Evolutionary conservation across 768 basidiomycete species (phyloP).

Genomic region (Rubroboletus satanas): DNA sequence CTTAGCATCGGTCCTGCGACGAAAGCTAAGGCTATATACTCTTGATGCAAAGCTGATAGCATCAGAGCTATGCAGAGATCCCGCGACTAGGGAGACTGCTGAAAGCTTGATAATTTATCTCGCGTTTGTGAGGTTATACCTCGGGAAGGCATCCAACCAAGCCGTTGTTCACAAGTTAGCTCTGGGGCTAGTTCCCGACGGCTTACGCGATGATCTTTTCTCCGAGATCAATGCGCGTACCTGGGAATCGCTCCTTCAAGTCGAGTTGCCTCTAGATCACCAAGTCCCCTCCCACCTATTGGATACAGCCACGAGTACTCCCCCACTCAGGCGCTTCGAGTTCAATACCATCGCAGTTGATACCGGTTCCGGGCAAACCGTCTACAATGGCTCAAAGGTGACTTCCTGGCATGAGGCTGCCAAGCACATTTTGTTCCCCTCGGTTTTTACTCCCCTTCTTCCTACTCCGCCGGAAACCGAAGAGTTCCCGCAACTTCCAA

Average conservation of each 20-base stretch:
- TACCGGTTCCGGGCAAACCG: conserved; percentile 50
- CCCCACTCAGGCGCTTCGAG: conserved; percentile 53
- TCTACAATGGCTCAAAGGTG: conserved; percentile 57
- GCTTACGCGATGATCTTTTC: conserved; percentile 39
- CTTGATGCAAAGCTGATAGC: conserved; percentile 58
- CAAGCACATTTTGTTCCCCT: conserved; percentile 84
- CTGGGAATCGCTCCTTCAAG: conserved; percentile 64
- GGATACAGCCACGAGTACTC: conserved; percentile 18
- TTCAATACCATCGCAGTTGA: conserved; percentile 75
- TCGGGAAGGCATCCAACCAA: conserved; percentile 61
- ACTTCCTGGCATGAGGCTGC: conserved; percentile 83
- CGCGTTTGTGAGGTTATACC: conserved; percentile 81
- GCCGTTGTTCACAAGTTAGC: conserved; percentile 50
- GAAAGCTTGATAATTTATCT: conserved; percentile 65
- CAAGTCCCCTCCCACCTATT: conserved; percentile 18
- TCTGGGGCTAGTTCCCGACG: conserved; percentile 41
- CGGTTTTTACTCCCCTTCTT: conserved; percentile 60
- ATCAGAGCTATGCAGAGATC: conserved; percentile 26
- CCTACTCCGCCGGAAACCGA: conserved; percentile 33
- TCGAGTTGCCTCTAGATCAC: conserved; percentile 38
- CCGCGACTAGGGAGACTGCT: conserved; percentile 37
- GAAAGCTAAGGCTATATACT: conserved; percentile 53
- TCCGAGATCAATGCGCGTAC: conserved; percentile 53
- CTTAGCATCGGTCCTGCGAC: conserved; percentile 43
- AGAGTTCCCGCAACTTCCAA: conserved; percentile 55